Base-by-base conservation (phyloP, 2,329 filamentous ascomycete species). In the Cercospora berteroae region DNA sequence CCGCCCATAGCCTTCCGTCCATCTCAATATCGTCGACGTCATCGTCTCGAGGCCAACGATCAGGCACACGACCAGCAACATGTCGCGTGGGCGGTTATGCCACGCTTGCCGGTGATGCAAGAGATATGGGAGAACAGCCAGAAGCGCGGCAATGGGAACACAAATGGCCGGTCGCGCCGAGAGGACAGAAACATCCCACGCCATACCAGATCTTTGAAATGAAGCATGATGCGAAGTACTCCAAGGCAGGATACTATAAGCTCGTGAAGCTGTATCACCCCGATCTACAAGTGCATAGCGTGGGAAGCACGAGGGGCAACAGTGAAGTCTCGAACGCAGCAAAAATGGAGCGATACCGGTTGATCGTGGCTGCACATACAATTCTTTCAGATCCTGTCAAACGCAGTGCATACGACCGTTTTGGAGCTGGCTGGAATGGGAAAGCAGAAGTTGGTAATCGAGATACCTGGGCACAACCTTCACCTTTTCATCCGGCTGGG, bases 241-340 rank as follows among this genome's bases (percentile, higher is more conserved):
- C 87, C 69, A 98, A 99, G 80, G 81, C 85, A 52, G 88, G 88
- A 67, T 99, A 93, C 84, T 95, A 96, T 79, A 87, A 94, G 76
- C 87, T 99, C 62, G 95, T 96, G 66, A 99, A 98, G 82, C 84
- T 96, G 57, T 99, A 99, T 81, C 95, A 99, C 77, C 95, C 95
- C 0, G 95, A 99, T 79, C 44, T 71, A 1, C 67, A 87, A 86
- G 67, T 83, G 79, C 69, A 68, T 16, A 77, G 76, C 65, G 76
- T 78, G 48, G 72, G 75, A 44, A 74, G 75, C 79, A 81, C 67
- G 79, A 74, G 75, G 78, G 81, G 67, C 79, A 82, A 68, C 77
- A 82, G 77, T 29, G 63, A 72, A 16, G 77, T 91, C 12, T 83
- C 91, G 0, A 84, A 86, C 20, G 80, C 86, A 27, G 85, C 87